Conservation (phyloP, 2,329 filamentous ascomycete species). For the Neofusicoccum parvum region DNA sequence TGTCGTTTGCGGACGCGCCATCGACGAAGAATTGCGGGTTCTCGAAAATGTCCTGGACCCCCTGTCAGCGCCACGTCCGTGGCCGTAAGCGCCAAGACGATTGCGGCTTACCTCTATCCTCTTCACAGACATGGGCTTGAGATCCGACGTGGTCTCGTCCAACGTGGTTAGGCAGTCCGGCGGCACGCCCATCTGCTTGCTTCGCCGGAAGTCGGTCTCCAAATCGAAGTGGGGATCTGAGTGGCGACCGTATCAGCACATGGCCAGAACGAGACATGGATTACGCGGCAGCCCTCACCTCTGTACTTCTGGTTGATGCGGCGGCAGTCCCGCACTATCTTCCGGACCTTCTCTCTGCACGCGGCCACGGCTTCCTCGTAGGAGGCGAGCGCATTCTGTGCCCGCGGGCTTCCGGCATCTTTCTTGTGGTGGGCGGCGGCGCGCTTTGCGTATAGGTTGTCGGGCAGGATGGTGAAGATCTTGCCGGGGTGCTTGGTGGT, state of each 20-base stretch:
- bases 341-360: slow-evolving; percentile 63
- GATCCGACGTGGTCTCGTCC: slow-evolving; percentile 35
- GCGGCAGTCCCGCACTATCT: slow-evolving; percentile 64
- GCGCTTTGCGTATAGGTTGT: slow-evolving; percentile 61
- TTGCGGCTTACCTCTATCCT: slow-evolving; percentile 57
- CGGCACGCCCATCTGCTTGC: slow-evolving; percentile 34
- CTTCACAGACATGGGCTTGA: slow-evolving; percentile 72
- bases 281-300: neutral
- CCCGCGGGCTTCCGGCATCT: slow-evolving; percentile 41
- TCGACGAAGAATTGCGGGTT: slow-evolving; percentile 75
- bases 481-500: slow-evolving; percentile 71
- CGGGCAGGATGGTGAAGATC: slow-evolving; percentile 69
- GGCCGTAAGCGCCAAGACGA: neutral
- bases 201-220: slow-evolving; percentile 65
- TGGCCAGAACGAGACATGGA: neutral
- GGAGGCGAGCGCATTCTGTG: slow-evolving; percentile 64
- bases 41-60: slow-evolving; percentile 77
- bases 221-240: slow-evolving; percentile 78
- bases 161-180: slow-evolving; percentile 54
- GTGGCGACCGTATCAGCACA: neutral
- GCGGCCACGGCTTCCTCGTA: slow-evolving; percentile 72
- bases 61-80: slow-evolving; percentile 21
- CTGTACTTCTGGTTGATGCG: slow-evolving; percentile 82
- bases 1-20: slow-evolving; percentile 73
- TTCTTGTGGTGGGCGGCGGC: slow-evolving; percentile 46